Evolutionary conservation across 257 asterid species (phyloP).

Genomic region (Capsicum baccatum): DNA sequence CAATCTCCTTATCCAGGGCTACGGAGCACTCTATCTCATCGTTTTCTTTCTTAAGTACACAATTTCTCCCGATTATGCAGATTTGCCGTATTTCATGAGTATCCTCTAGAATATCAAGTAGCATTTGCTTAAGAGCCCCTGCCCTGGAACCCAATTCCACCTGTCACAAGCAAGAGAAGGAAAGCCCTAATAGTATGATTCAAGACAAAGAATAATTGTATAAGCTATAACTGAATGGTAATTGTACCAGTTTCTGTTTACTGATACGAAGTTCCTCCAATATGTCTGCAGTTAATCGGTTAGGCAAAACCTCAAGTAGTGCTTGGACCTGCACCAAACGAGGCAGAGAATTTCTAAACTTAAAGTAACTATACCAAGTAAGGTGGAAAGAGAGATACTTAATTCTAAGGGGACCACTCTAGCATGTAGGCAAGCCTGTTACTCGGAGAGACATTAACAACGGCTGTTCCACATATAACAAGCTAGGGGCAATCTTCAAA

Average conservation of each 20-base stretch:
- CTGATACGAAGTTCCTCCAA: conserved; percentile 94
- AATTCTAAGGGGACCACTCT: conserved; percentile 15
- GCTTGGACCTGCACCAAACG: conserved; percentile 75
- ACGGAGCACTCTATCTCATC: conserved; percentile 78
- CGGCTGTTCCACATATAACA: not conserved
- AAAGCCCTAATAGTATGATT: conserved; percentile 21
- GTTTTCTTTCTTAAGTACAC: conserved; percentile 60
- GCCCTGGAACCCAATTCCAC: conserved; percentile 97
- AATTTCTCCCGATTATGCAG: conserved; percentile 94
- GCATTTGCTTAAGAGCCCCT: conserved; percentile 94
- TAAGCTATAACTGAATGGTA: conserved; percentile 13
- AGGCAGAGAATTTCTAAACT: conserved; percentile 21
- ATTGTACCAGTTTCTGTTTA: conserved; percentile 84
- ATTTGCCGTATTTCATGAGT: conserved; percentile 90
- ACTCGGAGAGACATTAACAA: not conserved
- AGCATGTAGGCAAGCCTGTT: not conserved
- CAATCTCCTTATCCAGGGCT: conserved; percentile 80
- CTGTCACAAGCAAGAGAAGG: conserved; percentile 46
- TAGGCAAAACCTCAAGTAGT: conserved; percentile 94
- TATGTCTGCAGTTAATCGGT: conserved; percentile 84
- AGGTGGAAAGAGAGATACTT: not conserved
- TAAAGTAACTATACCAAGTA: conserved; percentile 10
- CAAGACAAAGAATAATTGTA: conserved; percentile 17
- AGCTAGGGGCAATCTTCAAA: not conserved
- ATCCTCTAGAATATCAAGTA: conserved; percentile 98